phyloP scores from a whole-genome alignment of 1,139 yeast genomes.

The Geotrichum fermentans region DNA sequence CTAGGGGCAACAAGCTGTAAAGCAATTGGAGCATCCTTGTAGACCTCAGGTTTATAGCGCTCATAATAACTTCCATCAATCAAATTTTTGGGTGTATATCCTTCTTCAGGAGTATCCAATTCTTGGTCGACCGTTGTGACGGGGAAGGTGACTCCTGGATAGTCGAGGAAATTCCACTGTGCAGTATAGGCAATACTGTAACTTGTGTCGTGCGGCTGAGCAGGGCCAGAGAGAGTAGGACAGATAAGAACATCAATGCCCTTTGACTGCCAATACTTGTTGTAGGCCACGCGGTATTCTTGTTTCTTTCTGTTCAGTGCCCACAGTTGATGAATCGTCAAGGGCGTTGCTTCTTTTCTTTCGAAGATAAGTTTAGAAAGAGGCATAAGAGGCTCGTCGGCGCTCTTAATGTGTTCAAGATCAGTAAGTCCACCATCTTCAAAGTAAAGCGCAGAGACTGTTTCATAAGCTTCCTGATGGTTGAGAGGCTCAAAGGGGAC shows the following conservation, averaged over 20 bases:
- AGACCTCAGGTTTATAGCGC: constrained; percentile 39
- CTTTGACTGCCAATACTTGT: constrained; percentile 43
- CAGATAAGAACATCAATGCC: constrained; percentile 63
- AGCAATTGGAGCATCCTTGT: constrained; percentile 43
- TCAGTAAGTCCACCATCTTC: constrained; percentile 49
- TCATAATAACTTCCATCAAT: constrained; percentile 32
- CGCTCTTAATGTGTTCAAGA: constrained; percentile 30
- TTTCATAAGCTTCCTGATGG: constrained; percentile 37
- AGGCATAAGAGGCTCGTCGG: constrained; percentile 47
- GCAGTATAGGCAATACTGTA: constrained; percentile 64
- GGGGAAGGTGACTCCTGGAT: constrained; percentile 49
- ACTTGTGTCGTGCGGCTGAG: constrained; percentile 61
- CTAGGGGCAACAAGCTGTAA: constrained; percentile 43
- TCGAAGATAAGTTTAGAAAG: constrained; percentile 25
- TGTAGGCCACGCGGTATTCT: constrained; percentile 34
- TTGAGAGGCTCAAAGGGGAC: constrained; percentile 45
- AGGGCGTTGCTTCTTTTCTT: constrained; percentile 20
- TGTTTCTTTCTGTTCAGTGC: constrained; percentile 35
- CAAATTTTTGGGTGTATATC: constrained; percentile 31
- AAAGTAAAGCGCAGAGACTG: constrained; percentile 42
- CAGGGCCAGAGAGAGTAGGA: constrained; percentile 68
- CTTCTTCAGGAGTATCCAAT: constrained; percentile 34
- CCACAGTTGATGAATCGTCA: constrained; percentile 38
- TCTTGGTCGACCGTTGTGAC: constrained; percentile 46
- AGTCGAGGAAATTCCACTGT: constrained; percentile 50